These are phyloP conservation scores for Furcasterigmium sp. DNA, from an alignment of 2,329 filamentous ascomycete species.

Conservation along the genomic window DNA sequence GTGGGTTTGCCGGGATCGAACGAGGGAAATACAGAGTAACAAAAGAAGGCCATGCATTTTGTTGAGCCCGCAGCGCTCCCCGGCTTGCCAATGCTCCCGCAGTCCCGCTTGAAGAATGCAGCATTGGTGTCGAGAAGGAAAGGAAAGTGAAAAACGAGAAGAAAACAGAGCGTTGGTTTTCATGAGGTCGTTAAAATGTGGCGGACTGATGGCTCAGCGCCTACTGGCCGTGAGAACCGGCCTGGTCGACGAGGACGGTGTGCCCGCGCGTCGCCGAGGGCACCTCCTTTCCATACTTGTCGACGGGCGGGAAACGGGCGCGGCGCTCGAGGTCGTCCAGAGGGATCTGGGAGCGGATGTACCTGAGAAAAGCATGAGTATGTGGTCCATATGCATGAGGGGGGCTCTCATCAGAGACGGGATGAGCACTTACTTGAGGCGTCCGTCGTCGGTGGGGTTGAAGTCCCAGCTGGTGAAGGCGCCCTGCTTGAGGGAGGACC, in stretches of 20 bases:
- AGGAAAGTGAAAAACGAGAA: background rate
- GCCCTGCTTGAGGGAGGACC: conserved; percentile 73
- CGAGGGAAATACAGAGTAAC: background rate
- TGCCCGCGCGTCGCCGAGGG: conserved; percentile 15
- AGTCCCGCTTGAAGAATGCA: conserved; percentile 1
- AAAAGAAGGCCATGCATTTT: background rate
- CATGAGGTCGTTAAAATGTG: too few species aligned
- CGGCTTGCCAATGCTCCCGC: background rate
- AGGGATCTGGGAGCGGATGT: conserved; percentile 78
- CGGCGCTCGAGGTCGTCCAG: conserved; percentile 75
- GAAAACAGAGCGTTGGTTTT: background rate
- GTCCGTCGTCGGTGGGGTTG: conserved; percentile 66
- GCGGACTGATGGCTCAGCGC: too few species aligned
- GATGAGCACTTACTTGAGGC: conserved; percentile 49
- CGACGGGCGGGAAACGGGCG: conserved; percentile 65
- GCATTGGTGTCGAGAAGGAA: conserved; percentile 1
- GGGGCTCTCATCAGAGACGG: background rate
- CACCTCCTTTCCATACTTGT: conserved; percentile 46
- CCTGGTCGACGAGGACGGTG: conserved; percentile 32
- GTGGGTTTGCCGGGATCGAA: too few species aligned
- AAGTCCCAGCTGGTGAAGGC: conserved; percentile 81
- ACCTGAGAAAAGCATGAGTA: conserved; percentile 49
- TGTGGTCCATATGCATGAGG: conserved; percentile 26
- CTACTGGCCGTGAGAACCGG: conserved; percentile 38
- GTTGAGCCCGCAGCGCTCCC: background rate